Percentiles rank a stretch among this genome's conserved stretches.
Evolutionary conservation across 192 early-diverging fungal genomes (phyloP).

Genomic region (Linnemannia elongata): DNA sequence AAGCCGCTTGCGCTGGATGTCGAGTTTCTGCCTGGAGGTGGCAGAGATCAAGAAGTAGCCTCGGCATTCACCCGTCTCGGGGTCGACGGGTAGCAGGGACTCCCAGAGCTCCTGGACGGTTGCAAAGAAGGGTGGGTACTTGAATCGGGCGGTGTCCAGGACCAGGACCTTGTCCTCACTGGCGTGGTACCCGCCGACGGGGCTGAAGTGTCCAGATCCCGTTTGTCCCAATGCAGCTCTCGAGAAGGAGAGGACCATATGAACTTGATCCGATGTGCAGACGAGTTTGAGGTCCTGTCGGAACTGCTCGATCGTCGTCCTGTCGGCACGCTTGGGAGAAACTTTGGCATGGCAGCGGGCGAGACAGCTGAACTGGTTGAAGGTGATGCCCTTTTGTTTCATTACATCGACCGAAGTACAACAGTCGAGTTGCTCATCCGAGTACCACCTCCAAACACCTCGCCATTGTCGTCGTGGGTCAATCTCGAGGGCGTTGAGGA

Average conservation of each 20-base stretch:
- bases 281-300: slow-evolving; percentile 77
- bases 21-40: slow-evolving; percentile 27
- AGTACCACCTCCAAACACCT: slow-evolving; percentile 82
- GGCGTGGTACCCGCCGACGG: slow-evolving; percentile 87
- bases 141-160: slow-evolving; percentile 88
- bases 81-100: slow-evolving; percentile 83
- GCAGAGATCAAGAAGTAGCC: slow-evolving; percentile 88
- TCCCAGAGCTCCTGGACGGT: slow-evolving; percentile 81
- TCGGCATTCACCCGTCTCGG: slow-evolving; percentile 82
- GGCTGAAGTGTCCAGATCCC: slow-evolving; percentile 84
- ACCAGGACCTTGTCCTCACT: slow-evolving; percentile 80
- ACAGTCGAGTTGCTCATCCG: slow-evolving; percentile 79
- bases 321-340: slow-evolving; percentile 77
- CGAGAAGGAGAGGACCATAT: slow-evolving; percentile 91
- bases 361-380: slow-evolving; percentile 89
- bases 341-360: slow-evolving; percentile 88
- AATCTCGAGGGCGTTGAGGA: slow-evolving; percentile 91
- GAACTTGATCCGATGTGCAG: slow-evolving; percentile 74
- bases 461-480: slow-evolving; percentile 90
- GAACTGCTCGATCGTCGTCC: slow-evolving; percentile 81
- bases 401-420: slow-evolving; percentile 77
- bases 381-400: slow-evolving; percentile 86
- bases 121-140: slow-evolving; percentile 92
- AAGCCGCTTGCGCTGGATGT: slow-evolving; percentile 17
- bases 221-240: slow-evolving; percentile 83